Base-by-base conservation (phyloP, 352 stramenopile species). In the Globisporangium heterothallicum region DNA sequence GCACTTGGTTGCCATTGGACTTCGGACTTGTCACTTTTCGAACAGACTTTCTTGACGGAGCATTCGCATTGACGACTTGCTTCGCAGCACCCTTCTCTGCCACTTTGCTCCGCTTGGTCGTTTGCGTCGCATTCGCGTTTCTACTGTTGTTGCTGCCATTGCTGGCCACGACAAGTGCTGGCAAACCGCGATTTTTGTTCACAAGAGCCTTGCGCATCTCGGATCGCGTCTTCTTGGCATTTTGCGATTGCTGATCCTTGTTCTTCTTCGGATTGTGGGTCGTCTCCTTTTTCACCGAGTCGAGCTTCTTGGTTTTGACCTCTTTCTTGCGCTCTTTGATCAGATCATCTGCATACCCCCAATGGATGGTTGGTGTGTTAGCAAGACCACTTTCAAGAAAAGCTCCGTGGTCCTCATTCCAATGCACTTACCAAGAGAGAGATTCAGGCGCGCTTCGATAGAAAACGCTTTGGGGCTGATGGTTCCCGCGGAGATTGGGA, bases 291-390 rank as follows among this genome's bases (percentile, higher is more conserved):
- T 58, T 48, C 22, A 57, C 56, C 6, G 49, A 27, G 32, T 70
- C 48, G 35, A 56, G 38, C 50, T 61, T 53, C 14, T 63, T 50
- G 40, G 60, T 53, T 54, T 45, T 4, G 48, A 18, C 69, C 22
- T 78, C 64, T n/a, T 82, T 78, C 60, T 88, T 83, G 36, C 75
- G 71, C 49, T 86, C 73, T 54, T 86, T 86, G 58, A 86, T 88
- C 38, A 86, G 43, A n/a, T 76, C 75, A 49, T 88, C 78, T 69
- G 35, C 26, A 50, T 12, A 8, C 12, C 5, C 3, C 1, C 22
- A 4, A 47, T n/a, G 6, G 22, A 46, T 4, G n/a, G 6, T 6
- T 32, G 21, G 48, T 4, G 29, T 40, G 6, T 38, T 48, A 29
- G 47, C 45, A 46, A 57, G 26, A 27, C n/a, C n/a, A n/a, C n/a